Evolutionary conservation across 192 early-diverging fungal genomes (phyloP), one percentile per base, ranked within the genome.

Genomic region (Coemansia sp.): DNA sequence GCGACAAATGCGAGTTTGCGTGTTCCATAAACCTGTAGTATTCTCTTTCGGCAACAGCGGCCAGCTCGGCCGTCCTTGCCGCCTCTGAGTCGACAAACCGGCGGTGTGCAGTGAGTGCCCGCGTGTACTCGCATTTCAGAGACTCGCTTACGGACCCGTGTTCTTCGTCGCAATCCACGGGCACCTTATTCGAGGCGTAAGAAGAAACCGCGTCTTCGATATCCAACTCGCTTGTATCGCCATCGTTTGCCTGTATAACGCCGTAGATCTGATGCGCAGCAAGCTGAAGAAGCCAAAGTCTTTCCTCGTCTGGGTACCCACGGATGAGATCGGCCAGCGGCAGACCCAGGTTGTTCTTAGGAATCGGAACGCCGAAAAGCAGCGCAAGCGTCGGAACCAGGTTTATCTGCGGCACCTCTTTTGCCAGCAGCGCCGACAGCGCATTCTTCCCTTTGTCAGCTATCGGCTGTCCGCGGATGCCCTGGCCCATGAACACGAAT

Each of bases 261-360:
- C 60, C 69, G 20, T 68, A 71, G 1, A 92, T 70, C 64, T 92
- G 90, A 50, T 82, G 61, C 10, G 89, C 85, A 34, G 87, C 85
- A 9, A 84, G 58, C 57, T 89, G 89, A 18, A 88, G 64, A 30
- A 84, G 72, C 22, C 82, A 72, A 50, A 88, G 52, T 7, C 65
- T 50, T 19, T 81, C 69, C 1, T 9, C 50, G 11, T 65, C 68
- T 4, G 68, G n/a, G 47, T 65, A 65, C n/a, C 28, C 61, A 11
- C 29, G 36, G 20, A 84, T 46, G 2, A 84, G 69, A 61, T 73
- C 68, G 1, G 67, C 55, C 56, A 84, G 56, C 14, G 79, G 63
- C 57, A 72, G 27, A 6, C 83, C 83, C 46, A 84, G 51, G 36
- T 66, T 84, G 64, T 82, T 72, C 28, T 69, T 68, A 6, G 83